Base-by-base conservation (phyloP, 2,329 filamentous ascomycete species). In the Aspergillus puulaauensis region DNA sequence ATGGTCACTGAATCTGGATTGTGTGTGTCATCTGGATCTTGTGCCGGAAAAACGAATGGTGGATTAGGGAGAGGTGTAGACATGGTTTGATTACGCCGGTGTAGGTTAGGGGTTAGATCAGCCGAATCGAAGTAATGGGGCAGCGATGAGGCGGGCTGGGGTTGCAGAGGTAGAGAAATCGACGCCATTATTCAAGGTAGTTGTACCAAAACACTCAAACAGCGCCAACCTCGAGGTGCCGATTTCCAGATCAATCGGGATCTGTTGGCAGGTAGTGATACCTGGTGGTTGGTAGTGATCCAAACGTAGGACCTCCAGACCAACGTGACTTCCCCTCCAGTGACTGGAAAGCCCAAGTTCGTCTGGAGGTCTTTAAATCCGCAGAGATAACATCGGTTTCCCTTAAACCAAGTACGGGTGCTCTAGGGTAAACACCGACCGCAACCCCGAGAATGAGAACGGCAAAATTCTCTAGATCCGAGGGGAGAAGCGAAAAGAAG, bases 21-120 rank as follows among this genome's bases (percentile, higher is more conserved):
- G 12, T 60, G 41, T 51, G 58, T 21, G 31, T 57, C 56, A 6
- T 54, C 54, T 4, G 81, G 70, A 7, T 80, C 74, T 46, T 67
- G 66, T 23, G 67, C 77, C 73, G 86, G 87, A 65, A 89, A 89
- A 57, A 86, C 80, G 66, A 89, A 89, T 6, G 81, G 82, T 31
- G 87, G 86, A 53, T 89, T 89, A 47, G 86, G 85, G 45, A 73
- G 61, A 14, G 71, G 71, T 41, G 66, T 48, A 44, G 68, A 66
- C 68, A 71, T 70, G 45, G 60, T 65, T 54, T 67, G 40, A 44
- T 66, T 64, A 51, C 68, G 68, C 61, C 68, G 66, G 58, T 65
- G 61, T 47, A 60, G 39, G 52, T 51, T 43, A 35, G 60, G 55
- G n/a, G 70, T 52, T 17, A 54, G 51, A 31, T 61, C 51, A n/a